These are phyloP conservation scores for Leptographium galeiforme DNA, from an alignment of 2,329 filamentous ascomycete species.

Conservation along the genomic window DNA sequence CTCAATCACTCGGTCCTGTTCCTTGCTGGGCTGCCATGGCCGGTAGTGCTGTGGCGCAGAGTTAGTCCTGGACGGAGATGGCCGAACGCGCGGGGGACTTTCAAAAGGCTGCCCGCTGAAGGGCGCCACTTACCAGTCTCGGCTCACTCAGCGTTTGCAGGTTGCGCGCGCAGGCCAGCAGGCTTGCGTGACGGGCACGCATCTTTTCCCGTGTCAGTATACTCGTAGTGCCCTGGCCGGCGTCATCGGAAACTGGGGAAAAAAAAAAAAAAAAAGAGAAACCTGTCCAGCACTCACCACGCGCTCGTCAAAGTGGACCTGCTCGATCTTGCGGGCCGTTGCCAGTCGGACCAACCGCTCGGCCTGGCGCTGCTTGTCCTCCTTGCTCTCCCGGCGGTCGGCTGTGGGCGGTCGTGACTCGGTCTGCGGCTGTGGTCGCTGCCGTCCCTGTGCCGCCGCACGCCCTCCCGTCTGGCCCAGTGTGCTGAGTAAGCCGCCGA, in stretches of 20 bases:
- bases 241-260: not conserved
- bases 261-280: too few species aligned
- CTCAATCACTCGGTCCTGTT: conserved; percentile 59
- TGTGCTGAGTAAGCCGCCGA: conserved; percentile 67
- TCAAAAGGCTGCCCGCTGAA: too few species aligned
- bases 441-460: conserved; percentile 49
- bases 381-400: conserved; percentile 22
- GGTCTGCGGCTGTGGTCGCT: conserved; percentile 60
- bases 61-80: too few species aligned
- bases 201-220: conserved; percentile 40
- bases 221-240: not conserved
- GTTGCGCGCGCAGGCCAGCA: conserved; percentile 59
- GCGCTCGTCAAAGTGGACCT: conserved; percentile 62
- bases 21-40: conserved; percentile 60
- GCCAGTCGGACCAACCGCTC: conserved; percentile 53
- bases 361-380: conserved; percentile 54
- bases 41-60: conserved; percentile 55
- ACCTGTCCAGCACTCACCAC: conserved; percentile 47
- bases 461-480: conserved; percentile 51
- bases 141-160: conserved; percentile 61
- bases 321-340: conserved; percentile 50
- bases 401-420: conserved; percentile 38
- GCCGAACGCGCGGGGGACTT: not conserved
- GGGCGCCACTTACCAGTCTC: conserved; percentile 47
- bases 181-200: conserved; percentile 57